Evolutionary conservation across 1,139 yeast species (phyloP).

Genomic region (Geotrichum reessii): DNA sequence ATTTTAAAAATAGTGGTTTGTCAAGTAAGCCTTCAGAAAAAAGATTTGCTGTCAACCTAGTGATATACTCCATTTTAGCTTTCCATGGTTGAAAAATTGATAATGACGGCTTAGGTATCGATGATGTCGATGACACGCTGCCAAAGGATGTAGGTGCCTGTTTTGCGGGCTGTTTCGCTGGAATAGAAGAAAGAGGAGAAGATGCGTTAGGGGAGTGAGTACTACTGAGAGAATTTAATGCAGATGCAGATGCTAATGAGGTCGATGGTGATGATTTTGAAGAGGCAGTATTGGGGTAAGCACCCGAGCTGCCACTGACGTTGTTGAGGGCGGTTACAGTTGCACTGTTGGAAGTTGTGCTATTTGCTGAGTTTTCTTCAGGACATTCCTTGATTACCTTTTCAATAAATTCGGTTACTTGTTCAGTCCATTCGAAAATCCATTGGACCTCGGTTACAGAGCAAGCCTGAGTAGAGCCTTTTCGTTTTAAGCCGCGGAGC

Average conservation of each 20-base stretch:
- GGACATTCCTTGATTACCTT: conserved; percentile 37
- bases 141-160: conserved; percentile 28
- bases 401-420: conserved; percentile 56
- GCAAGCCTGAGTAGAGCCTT: conserved; percentile 33
- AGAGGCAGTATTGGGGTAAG: background rate
- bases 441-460: conserved; percentile 50
- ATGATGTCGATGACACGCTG: conserved; percentile 7
- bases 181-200: conserved; percentile 5
- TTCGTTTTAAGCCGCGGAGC: conserved; percentile 59
- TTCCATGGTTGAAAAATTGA: conserved; percentile 40
- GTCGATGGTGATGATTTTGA: conserved; percentile 8
- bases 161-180: conserved; percentile 5
- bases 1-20: conserved; percentile 52
- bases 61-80: conserved; percentile 51
- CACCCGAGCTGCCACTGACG: background rate
- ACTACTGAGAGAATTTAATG: conserved; percentile 16
- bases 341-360: conserved; percentile 1
- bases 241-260: conserved; percentile 19
- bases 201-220: conserved; percentile 6
- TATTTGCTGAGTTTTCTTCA: background rate
- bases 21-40: conserved; percentile 67
- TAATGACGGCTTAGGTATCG: conserved; percentile 20
- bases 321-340: conserved; percentile 1
- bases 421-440: conserved; percentile 86
- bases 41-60: conserved; percentile 56